Evolutionary conservation across 1,284 basidiomycete species (phyloP).

Genomic region (Somion occarium): DNA sequence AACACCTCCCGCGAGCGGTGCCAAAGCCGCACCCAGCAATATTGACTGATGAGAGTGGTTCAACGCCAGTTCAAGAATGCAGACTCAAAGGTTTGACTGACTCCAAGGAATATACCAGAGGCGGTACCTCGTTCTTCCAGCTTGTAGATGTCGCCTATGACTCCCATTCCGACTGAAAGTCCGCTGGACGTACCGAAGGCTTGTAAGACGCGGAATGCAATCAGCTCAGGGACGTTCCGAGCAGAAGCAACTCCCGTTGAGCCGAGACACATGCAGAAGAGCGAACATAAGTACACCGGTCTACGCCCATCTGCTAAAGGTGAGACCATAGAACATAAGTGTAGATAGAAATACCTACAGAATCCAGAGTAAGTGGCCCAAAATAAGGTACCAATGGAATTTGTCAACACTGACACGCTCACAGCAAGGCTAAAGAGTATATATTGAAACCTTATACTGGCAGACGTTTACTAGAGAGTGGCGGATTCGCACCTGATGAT

Average conservation of each 20-base stretch:
- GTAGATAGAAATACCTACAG: constrained; percentile 32
- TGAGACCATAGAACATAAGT: not conserved
- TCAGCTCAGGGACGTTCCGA: constrained; percentile 40
- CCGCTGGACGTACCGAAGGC: constrained; percentile 48
- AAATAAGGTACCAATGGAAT: constrained; percentile 38
- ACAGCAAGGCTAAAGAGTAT: constrained; percentile 34
- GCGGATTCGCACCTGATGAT: constrained; percentile 48
- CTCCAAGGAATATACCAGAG: constrained; percentile 43
- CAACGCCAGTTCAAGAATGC: not conserved
- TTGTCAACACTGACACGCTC: constrained; percentile 40
- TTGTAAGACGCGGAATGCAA: constrained; percentile 60
- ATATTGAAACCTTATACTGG: too few species aligned
- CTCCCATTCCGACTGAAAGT: constrained; percentile 43
- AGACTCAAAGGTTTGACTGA: constrained; percentile 19
- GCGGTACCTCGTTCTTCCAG: constrained; percentile 42
- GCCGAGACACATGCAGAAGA: constrained; percentile 54
- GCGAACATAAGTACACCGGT: constrained; percentile 51
- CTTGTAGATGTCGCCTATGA: constrained; percentile 45
- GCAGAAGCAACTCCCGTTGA: constrained; percentile 55
- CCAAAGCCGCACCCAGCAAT: constrained; percentile 28
- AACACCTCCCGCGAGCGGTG: constrained; percentile 32
- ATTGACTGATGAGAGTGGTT: constrained; percentile 13
- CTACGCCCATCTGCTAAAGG: constrained; percentile 50
- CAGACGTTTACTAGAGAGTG: too few species aligned
- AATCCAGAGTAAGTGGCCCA: constrained; percentile 50